phyloP scores from a whole-genome alignment of 2,329 filamentous ascomycete species.

The Sodiomyces alkalinus region DNA sequence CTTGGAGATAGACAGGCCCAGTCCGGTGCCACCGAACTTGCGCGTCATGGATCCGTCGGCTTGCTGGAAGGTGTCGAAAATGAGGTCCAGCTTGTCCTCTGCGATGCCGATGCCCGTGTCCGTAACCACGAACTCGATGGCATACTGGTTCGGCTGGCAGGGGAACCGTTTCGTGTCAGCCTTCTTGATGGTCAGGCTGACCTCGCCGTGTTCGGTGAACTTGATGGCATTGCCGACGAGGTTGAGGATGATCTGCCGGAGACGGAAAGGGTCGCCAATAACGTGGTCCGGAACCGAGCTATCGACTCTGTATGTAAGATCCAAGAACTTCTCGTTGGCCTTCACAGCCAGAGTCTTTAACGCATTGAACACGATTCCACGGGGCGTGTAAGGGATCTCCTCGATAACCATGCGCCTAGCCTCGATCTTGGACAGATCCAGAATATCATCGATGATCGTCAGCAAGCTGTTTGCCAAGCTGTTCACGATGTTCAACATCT shows the following conservation, averaged over 20 bases:
- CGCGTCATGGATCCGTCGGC: conserved; percentile 93
- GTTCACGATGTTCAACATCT: conserved; percentile 98
- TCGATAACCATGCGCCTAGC: conserved; percentile 97
- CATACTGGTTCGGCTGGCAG: conserved; percentile 62
- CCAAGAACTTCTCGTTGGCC: conserved; percentile 88
- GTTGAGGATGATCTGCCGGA: conserved; percentile 93
- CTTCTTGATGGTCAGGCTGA: conserved; percentile 78
- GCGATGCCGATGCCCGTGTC: conserved; percentile 97
- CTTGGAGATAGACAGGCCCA: conserved; percentile 90
- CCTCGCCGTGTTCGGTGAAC: conserved; percentile 92
- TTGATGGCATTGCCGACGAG: conserved; percentile 97
- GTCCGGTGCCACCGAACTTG: conserved; percentile 87
- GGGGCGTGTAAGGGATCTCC: conserved; percentile 88
- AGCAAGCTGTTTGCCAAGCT: conserved; percentile 90
- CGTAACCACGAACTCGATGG: conserved; percentile 88
- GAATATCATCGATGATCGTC: conserved; percentile 84
- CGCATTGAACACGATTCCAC: conserved; percentile 92
- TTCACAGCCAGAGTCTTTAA: conserved; percentile 94
- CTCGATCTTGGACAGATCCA: conserved; percentile 71
- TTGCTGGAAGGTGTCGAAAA: conserved; percentile 98
- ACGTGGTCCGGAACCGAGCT: conserved; percentile 90
- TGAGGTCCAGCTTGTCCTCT: conserved; percentile 85
- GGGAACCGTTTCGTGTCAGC: conserved; percentile 47
- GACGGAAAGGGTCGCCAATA: conserved; percentile 87
- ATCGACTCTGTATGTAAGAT: conserved; percentile 86